Conservation (phyloP, 2,329 filamentous ascomycete species). For the Phoma sp. region DNA sequence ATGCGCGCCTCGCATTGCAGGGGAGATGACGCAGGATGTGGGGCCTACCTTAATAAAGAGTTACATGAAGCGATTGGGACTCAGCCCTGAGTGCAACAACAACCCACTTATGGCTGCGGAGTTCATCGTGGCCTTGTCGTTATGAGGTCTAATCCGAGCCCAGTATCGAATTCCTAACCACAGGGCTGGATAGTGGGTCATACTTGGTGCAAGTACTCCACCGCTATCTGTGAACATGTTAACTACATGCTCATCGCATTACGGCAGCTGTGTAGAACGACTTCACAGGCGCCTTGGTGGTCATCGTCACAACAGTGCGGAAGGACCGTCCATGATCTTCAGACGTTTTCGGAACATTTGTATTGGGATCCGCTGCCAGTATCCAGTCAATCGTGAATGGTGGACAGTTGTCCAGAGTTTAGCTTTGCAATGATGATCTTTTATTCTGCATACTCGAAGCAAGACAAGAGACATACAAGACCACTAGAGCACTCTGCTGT, state of each 20-base stretch:
- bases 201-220: constrained; percentile 8
- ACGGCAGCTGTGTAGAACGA: constrained; percentile 5
- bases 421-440: not conserved
- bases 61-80: not conserved
- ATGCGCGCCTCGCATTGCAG: not conserved
- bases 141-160: not conserved
- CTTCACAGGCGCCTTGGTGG: not conserved
- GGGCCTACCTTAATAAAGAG: constrained; percentile 2
- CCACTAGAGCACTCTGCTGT: not conserved
- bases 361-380: not conserved
- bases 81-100: constrained; percentile 4
- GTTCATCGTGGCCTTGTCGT: constrained; percentile 5
- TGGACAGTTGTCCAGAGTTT: constrained; percentile 1
- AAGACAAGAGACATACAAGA: not conserved
- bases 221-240: constrained; percentile 11
- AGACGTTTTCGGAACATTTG: not conserved
- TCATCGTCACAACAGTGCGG: not conserved
- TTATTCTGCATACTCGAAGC: not conserved
- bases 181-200: constrained; percentile 8
- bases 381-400: not conserved
- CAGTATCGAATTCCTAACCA: not conserved
- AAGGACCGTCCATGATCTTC: not conserved
- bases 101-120: constrained; percentile 9
- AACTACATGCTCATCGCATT: constrained; percentile 13
- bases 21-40: constrained; percentile 10